Evolutionary conservation across 257 asterid genomes (phyloP).

Genomic region (Solanum bulbocastanum): DNA sequence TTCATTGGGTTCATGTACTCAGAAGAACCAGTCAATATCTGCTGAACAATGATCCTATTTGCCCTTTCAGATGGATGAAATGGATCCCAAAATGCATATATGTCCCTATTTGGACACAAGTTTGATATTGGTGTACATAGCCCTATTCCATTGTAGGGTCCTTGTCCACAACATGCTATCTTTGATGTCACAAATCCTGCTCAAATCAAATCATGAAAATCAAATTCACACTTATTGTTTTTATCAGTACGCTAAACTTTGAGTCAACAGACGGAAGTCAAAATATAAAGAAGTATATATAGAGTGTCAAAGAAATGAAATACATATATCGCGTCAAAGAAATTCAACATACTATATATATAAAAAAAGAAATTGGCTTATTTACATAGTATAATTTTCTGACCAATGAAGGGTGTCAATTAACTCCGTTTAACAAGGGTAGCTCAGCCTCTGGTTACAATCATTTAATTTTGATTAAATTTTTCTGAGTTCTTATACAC

Average conservation of each 20-base stretch:
- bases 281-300: background rate
- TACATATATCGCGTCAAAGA: background rate
- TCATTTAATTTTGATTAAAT: background rate
- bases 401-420: background rate
- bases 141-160: conserved; percentile 71
- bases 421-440: background rate
- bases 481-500: background rate
- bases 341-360: background rate
- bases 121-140: conserved; percentile 60
- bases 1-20: conserved; percentile 67
- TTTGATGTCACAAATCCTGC: conserved; percentile 69
- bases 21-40: conserved; percentile 36
- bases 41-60: conserved; percentile 50
- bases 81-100: conserved; percentile 70
- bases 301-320: background rate
- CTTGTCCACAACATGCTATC: conserved; percentile 82
- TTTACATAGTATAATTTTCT: background rate
- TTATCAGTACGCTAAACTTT: background rate
- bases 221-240: background rate
- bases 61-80: conserved; percentile 81
- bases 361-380: background rate
- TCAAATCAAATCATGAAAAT: background rate
- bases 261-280: background rate
- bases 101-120: conserved; percentile 65
- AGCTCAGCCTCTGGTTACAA: background rate